Evolutionary conservation across 1,139 yeast genomes (phyloP), one percentile per base, ranked within the genome.

Genomic region (Yamadazyma epiphylla): DNA sequence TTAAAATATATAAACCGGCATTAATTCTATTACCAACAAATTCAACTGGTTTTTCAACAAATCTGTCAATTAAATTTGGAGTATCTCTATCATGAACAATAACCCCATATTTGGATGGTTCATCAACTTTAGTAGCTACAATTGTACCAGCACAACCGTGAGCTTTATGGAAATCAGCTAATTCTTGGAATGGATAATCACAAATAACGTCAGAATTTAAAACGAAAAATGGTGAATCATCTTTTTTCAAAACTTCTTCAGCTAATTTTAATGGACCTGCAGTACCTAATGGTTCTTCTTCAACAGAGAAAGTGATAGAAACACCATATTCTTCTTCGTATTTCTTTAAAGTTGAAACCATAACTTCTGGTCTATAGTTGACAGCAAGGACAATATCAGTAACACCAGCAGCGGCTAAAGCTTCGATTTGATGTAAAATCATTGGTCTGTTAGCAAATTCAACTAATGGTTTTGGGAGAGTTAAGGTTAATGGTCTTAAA

Each of bases 221-320:
- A 41, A 94, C 99, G 53, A 94, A 94, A 72, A 94, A 88, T 45
- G 99, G 99, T 38, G 95, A 70, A 62, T 86, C 79, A 65, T 94
- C 98, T 75, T 91, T 94, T 67, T 78, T 84, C 63, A 91, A 77
- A 38, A 91, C 82, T 47, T 84, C 76, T 70, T 89, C 97, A 46
- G 99, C 98, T 56, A 91, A 83, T 70, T 89, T 91, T 60, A 91
- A 77, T 43, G 99, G 99, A 61, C 99, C 99, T 46, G 98, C 98
- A 46, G 99, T 91, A 46, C 97, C 99, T 60, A 94, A 77, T 40
- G 98, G 98, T 72, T 94, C 99, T 60, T 91, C 94, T 73, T 94
- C 99, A 48, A 94, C 97, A 32, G 96, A 87, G 72, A 94, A 94
- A 37, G 97, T 88, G 65, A 94, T 94, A 51, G 74, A 71, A 46